phyloP scores from a whole-genome alignment of 1,284 basidiomycete genomes.

The Schizophyllum amplum region DNA sequence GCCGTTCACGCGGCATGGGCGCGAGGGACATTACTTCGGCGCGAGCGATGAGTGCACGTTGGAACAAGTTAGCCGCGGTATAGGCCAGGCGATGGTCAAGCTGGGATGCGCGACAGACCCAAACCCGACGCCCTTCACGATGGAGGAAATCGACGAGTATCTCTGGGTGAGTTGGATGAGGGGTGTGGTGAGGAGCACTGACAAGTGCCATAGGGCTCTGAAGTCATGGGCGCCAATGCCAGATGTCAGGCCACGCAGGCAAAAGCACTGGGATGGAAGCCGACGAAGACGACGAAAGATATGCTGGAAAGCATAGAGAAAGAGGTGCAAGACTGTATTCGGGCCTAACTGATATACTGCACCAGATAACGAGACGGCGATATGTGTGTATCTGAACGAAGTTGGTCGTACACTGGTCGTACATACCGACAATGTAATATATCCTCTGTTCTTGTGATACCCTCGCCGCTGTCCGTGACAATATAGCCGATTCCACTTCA shows the following conservation, averaged over 20 bases:
- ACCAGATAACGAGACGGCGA: too few relatives aligned
- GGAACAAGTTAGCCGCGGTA: conserved; percentile 19
- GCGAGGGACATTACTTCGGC: conserved; percentile 22
- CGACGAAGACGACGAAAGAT: conserved; percentile 20
- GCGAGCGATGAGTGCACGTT: conserved; percentile 17
- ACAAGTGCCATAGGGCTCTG: conserved; percentile 6
- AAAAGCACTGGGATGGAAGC: conserved; percentile 35
- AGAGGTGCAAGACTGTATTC: too few relatives aligned
- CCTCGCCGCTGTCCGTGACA: too few relatives aligned
- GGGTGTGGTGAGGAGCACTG: background rate
- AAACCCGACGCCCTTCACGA: conserved; percentile 32
- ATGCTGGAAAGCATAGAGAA: conserved; percentile 22
- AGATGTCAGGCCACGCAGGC: conserved; percentile 41
- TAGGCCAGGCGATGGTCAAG: conserved; percentile 25
- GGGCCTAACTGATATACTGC: too few relatives aligned
- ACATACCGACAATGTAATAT: too few relatives aligned
- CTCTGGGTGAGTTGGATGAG: conserved; percentile 17
- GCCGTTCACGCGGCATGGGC: conserved; percentile 16
- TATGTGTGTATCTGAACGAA: too few relatives aligned
- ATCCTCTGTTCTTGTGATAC: too few relatives aligned
- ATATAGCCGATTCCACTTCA: too few relatives aligned
- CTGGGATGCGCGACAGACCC: conserved; percentile 25
- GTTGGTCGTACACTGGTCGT: too few relatives aligned
- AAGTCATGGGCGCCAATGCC: conserved; percentile 44
- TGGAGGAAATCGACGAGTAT: conserved; percentile 30